These are phyloP conservation scores for Schizophyllum commune DNA, from an alignment of 1,284 basidiomycete genomes.

Conservation along the genomic window DNA sequence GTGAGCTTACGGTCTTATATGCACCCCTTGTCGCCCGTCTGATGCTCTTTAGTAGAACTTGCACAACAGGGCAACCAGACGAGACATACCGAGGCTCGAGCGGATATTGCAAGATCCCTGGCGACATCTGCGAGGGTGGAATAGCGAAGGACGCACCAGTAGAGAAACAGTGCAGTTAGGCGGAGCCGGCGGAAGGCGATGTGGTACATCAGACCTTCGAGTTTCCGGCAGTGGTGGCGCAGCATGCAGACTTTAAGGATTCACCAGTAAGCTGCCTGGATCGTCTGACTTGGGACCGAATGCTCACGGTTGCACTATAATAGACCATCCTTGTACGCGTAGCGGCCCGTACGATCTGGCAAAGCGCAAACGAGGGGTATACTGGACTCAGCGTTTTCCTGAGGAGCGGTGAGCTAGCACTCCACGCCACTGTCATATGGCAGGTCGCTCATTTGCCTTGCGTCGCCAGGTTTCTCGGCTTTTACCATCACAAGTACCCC, in stretches of 20 bases:
- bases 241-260: slow-evolving; percentile 78
- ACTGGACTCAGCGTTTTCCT: slow-evolving; percentile 71
- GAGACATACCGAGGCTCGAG: slow-evolving; percentile 82
- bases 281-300: too few relatives aligned
- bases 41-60: slow-evolving; percentile 38
- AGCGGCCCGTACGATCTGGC: slow-evolving; percentile 76
- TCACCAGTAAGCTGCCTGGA: too few relatives aligned
- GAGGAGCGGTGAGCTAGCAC: slow-evolving; percentile 31
- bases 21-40: too few relatives aligned
- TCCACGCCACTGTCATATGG: too few relatives aligned
- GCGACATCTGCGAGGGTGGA: slow-evolving; percentile 79
- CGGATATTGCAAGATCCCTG: slow-evolving; percentile 89
- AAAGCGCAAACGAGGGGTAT: slow-evolving; percentile 92
- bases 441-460: too few relatives aligned
- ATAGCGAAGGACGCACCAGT: slow-evolving; percentile 63
- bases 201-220: slow-evolving; percentile 65
- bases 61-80: slow-evolving; percentile 39
- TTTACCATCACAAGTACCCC: slow-evolving; percentile 81
- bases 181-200: slow-evolving; percentile 64
- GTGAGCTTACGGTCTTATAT: background rate
- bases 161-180: slow-evolving; percentile 70
- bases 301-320: too few relatives aligned
- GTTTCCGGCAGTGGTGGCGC: slow-evolving; percentile 65
- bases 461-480: slow-evolving; percentile 57
- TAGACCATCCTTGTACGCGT: slow-evolving; percentile 84